These are phyloP conservation scores for Saprolegnia parasitica DNA, from an alignment of 352 stramenopile genomes.

Conservation along the genomic window DNA sequence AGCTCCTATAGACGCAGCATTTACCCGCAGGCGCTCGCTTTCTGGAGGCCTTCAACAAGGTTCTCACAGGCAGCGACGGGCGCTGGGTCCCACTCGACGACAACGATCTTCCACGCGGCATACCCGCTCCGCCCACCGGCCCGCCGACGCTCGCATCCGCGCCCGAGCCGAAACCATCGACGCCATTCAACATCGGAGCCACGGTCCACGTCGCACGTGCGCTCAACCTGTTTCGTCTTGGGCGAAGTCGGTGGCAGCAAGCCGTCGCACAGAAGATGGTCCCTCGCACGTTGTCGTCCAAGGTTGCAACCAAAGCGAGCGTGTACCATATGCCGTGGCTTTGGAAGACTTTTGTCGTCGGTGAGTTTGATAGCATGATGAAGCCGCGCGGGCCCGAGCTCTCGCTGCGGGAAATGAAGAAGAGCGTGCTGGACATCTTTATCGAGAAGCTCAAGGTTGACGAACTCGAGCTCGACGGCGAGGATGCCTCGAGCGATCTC, in stretches of 20 bases:
- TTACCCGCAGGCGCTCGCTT: conserved; percentile 48
- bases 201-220: conserved; percentile 40
- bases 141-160: background rate
- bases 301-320: conserved; percentile 31
- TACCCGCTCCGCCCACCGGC: too few species aligned
- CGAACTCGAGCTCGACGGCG: conserved; percentile 49
- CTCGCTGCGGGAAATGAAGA: conserved; percentile 36
- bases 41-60: conserved; percentile 1
- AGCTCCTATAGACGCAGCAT: conserved; percentile 43
- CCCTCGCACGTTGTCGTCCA: conserved; percentile 28
- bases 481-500: conserved; percentile 43
- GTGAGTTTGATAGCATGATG: background rate
- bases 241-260: background rate
- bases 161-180: conserved; percentile 1
- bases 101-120: background rate
- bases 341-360: conserved; percentile 27
- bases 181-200: conserved; percentile 23
- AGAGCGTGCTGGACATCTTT: conserved; percentile 61
- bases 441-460: conserved; percentile 73
- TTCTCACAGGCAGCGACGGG: conserved; percentile 2
- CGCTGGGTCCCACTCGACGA: conserved; percentile 18
- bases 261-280: conserved; percentile 33
- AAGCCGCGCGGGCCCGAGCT: conserved; percentile 26
- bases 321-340: conserved; percentile 28
- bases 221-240: conserved; percentile 32